phyloP scores from a whole-genome alignment of 768 basidiomycete genomes.

The Leccinellum rugosiceps region DNA sequence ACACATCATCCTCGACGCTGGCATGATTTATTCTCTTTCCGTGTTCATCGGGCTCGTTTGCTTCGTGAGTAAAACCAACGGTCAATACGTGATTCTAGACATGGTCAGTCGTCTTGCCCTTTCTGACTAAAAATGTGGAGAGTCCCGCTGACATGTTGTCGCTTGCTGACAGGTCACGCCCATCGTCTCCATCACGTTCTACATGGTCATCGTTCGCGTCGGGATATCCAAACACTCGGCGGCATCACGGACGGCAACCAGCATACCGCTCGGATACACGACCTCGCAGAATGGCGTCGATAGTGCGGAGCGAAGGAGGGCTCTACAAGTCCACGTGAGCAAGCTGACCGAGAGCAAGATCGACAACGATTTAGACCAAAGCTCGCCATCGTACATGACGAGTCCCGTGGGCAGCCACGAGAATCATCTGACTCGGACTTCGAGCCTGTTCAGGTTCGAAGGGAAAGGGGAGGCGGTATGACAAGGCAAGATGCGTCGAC shows the following conservation, averaged over 20 bases:
- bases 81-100: constrained; percentile 5
- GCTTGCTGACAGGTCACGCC: constrained; percentile 4
- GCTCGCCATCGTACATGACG: background rate
- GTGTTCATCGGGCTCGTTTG: background rate
- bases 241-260: background rate
- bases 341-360: background rate
- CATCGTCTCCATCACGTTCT: constrained; percentile 15
- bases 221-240: background rate
- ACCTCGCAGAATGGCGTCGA: too few species aligned
- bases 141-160: background rate
- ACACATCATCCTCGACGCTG: constrained; percentile 4
- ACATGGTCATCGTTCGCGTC: constrained; percentile 18
- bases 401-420: background rate
- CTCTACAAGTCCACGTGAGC: background rate
- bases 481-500: background rate
- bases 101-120: background rate
- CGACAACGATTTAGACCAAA: background rate
- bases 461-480: background rate
- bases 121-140: background rate
- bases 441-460: background rate
- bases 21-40: constrained; percentile 1
- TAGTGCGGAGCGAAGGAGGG: background rate
- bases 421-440: background rate
- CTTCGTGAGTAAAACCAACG: background rate
- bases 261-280: background rate